Conservation (phyloP, 441 rosid species). For the Corymbia citriodora region DNA sequence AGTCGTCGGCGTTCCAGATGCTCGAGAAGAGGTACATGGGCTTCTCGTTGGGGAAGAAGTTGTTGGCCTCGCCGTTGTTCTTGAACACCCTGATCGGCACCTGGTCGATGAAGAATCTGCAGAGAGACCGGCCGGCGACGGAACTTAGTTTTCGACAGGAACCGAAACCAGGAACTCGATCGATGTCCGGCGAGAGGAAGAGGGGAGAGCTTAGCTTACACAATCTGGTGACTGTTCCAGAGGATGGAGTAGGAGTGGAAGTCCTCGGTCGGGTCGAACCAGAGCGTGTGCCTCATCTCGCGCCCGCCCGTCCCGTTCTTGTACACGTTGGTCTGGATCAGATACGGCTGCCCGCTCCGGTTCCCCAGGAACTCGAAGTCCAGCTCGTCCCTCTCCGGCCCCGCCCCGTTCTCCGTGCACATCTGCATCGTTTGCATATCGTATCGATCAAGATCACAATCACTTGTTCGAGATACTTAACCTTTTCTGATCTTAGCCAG, state of each 20-base stretch:
- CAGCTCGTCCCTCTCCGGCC: constrained; percentile 88
- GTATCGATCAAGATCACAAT: background rate
- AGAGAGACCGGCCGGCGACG: background rate
- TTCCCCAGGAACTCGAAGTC: constrained; percentile 95
- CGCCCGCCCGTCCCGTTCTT: constrained; percentile 80
- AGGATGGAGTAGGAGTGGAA: constrained; percentile 71
- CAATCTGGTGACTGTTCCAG: constrained; percentile 70
- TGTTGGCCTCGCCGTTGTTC: constrained; percentile 67
- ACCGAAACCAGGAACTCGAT: background rate
- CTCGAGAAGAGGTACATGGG: constrained; percentile 95
- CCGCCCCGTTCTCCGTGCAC: constrained; percentile 95
- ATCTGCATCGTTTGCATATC: constrained; percentile 35
- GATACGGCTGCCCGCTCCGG: constrained; percentile 75
- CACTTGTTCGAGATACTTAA: background rate
- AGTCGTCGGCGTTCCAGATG: constrained; percentile 93
- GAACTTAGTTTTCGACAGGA: background rate
- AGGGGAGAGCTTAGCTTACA: constrained; percentile 46
- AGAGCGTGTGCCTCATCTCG: constrained; percentile 89
- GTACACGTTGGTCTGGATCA: constrained; percentile 83
- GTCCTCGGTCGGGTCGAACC: constrained; percentile 93
- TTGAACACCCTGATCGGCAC: constrained; percentile 72
- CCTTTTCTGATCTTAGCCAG: background rate
- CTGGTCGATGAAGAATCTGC: constrained; percentile 72
- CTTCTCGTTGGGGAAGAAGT: constrained; percentile 87
- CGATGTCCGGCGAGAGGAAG: background rate